These are phyloP conservation scores for Penicillium sp. DNA, from an alignment of 2,329 filamentous ascomycete species.

Conservation along the genomic window DNA sequence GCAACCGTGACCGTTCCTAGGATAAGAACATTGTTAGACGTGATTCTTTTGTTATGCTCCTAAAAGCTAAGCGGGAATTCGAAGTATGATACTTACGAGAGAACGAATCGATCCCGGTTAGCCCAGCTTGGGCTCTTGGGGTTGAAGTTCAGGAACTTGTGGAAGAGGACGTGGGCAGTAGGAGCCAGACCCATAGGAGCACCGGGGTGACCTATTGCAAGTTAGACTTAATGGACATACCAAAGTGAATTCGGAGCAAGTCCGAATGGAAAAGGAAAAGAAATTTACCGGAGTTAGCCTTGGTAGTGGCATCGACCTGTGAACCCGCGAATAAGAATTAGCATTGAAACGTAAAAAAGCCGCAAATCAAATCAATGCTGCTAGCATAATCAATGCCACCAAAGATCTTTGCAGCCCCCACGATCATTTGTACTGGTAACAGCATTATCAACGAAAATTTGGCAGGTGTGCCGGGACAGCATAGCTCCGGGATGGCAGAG, in stretches of 20 bases:
- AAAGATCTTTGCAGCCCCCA: neutral
- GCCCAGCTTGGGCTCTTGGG: slow-evolving; percentile 97
- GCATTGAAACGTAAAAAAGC: neutral
- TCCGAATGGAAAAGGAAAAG: neutral
- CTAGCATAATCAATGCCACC: neutral
- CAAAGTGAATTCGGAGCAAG: neutral
- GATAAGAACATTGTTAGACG: slow-evolving; percentile 3
- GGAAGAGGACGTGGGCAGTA: slow-evolving; percentile 92
- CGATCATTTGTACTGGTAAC: neutral
- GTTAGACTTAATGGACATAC: slow-evolving; percentile 43
- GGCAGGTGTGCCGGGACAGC: neutral
- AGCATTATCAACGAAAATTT: neutral
- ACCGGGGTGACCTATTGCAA: slow-evolving; percentile 98
- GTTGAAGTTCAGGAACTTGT: slow-evolving; percentile 99
- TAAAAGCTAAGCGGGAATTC: neutral
- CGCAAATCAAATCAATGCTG: neutral
- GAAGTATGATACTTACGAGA: slow-evolving; percentile 73
- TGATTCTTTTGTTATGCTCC: neutral
- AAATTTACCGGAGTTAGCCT: slow-evolving; percentile 77
- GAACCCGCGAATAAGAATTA: slow-evolving; percentile 22
- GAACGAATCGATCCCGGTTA: slow-evolving; percentile 97
- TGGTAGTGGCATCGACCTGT: slow-evolving; percentile 94
- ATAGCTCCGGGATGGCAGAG: neutral
- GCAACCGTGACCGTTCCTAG: slow-evolving; percentile 94
- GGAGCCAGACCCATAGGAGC: slow-evolving; percentile 98